Evolutionary conservation across 768 basidiomycete genomes (phyloP), one percentile per base, ranked within the genome.

Genomic region (Rhodocollybia butyracea): DNA sequence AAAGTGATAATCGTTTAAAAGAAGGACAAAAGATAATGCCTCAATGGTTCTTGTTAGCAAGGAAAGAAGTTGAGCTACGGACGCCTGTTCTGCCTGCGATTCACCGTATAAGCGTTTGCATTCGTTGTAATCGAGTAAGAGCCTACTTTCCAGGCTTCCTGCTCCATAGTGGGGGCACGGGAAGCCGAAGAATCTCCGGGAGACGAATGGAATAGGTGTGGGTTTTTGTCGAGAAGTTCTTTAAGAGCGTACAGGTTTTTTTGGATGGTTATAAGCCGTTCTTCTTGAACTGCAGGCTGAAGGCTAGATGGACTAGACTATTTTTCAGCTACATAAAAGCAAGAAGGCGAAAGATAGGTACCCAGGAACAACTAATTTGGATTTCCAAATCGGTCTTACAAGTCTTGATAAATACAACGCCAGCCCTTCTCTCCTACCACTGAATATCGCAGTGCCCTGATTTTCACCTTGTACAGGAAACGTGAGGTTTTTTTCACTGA

Each of bases 1-100:
- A 22, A 98, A 76, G 55, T 85, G 83, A 73, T 98, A 96, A 65
- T 99, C 97, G 62, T 84, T 93, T 48, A 98, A 76, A 19, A 98
- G 84, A 26, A 98, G 78, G 50, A 98, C 77, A 69, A 98, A 99
- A 0, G 94, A 92, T 54, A 98, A 83, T 0, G 92, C 97, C 70
- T 99, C 97, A 46, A 98, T 91, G 4, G 92, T 86, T 64, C 95
- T 84, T 10, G 81, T 82, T 43, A 98, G 73, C 42, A 99, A 80
- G 19, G 79, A 72, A 45, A 85, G 78, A 6, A 96, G 72, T 65
- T 91, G 85, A n/a, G 78, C 74, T n/a, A 91, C 86, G 15, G 93
- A 94, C 46, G 69, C 78, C 65, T 91, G 88, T 66, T 96, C 93
- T 2, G 84, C 89, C 88, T 94, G 55, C 22, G 59, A 40, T 51